Evolutionary conservation across 2,329 filamentous ascomycete species (phyloP).

Genomic region (Aspergillus nomiae): DNA sequence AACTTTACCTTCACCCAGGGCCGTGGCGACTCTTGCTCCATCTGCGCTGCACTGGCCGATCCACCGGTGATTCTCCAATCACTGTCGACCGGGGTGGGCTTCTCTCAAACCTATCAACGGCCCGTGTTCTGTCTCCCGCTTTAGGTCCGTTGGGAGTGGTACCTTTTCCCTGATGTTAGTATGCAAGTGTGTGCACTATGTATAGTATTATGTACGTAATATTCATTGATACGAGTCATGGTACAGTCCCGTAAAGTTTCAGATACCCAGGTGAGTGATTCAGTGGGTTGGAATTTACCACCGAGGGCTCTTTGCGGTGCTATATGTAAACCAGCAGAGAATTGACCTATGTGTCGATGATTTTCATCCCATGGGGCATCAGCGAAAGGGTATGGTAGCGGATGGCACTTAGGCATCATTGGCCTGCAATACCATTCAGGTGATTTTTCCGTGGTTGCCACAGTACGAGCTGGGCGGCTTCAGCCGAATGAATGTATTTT

Average conservation of each 20-base stretch:
- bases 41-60: not conserved
- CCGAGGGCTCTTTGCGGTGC: not conserved
- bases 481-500: not conserved
- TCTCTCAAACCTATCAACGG: not conserved
- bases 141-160: not conserved
- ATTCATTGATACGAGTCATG: not conserved
- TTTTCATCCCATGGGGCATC: not conserved
- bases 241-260: not conserved
- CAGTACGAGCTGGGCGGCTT: not conserved
- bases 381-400: not conserved
- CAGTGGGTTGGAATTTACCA: not conserved
- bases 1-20: constrained; percentile 1
- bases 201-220: not conserved
- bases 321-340: not conserved
- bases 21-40: not conserved
- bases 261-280: not conserved
- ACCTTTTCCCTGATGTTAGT: not conserved
- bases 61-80: not conserved
- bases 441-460: not conserved
- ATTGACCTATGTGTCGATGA: not conserved
- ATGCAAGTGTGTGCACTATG: not conserved
- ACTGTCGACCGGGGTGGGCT: not conserved
- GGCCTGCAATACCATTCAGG: not conserved
- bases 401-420: not conserved
- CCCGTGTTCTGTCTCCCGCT: not conserved